Conservation (phyloP, 371 early-diverging fungal species). For the Actinomortierella wolfii region DNA sequence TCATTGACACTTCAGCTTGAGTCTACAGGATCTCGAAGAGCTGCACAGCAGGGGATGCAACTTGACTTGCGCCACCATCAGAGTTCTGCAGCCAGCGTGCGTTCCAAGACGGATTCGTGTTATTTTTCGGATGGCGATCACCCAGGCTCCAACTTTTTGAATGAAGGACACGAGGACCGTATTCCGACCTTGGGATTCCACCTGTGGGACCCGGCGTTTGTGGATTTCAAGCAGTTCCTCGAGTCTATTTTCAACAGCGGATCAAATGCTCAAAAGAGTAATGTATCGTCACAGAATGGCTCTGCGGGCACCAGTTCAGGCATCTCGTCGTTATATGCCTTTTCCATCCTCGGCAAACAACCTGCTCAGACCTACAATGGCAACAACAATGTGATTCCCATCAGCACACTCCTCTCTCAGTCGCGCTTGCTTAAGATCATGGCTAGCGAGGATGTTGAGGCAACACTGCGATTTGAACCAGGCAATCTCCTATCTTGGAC, state of each 20-base stretch:
- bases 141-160: constrained; percentile 39
- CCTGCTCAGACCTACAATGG: constrained; percentile 1
- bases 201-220: constrained; percentile 44
- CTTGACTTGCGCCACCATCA: constrained; percentile 32
- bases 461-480: constrained; percentile 39
- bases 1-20: constrained; percentile 14
- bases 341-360: constrained; percentile 27
- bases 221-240: constrained; percentile 41
- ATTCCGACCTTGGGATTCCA: constrained; percentile 43
- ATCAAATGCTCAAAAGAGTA: neutral
- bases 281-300: constrained; percentile 10
- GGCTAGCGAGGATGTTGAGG: constrained; percentile 41
- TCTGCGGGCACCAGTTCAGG: constrained; percentile 6
- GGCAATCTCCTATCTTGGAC: constrained; percentile 46
- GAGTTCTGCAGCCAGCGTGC: constrained; percentile 37
- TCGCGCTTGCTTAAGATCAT: constrained; percentile 42
- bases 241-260: constrained; percentile 21
- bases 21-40: constrained; percentile 19
- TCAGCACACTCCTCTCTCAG: constrained; percentile 34
- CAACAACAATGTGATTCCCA: constrained; percentile 32
- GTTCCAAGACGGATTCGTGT: constrained; percentile 45
- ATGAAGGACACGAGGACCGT: constrained; percentile 34
- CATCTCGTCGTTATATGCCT: constrained; percentile 33
- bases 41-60: constrained; percentile 30
- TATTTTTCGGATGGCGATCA: constrained; percentile 45